Evolutionary conservation across 176 grass and related monocot species (phyloP), one percentile per base, ranked within the genome.

Genomic region (Triticum monococcum): DNA sequence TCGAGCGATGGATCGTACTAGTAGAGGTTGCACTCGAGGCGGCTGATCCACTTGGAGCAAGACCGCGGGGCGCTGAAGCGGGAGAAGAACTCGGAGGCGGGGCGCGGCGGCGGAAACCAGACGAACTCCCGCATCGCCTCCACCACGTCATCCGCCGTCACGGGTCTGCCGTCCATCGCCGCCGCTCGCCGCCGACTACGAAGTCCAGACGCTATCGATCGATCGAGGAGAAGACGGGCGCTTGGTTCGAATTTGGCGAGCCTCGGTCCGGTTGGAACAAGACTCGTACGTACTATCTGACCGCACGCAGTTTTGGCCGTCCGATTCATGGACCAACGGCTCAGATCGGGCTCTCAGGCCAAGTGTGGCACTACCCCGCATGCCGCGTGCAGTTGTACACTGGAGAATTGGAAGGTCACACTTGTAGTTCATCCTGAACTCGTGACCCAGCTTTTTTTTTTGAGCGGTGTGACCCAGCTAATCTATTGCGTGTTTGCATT

Each of bases 21-120:
- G 94, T 96, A 99, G 65, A 99, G 90, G 79, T 96, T 99, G 94
- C 97, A 99, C 83, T 99, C 96, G 87, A 99, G 88, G 92, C 97
- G 94, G 85, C 92, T 99, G 72, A 85, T 99, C 97, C 94, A 99
- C 85, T 94, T 99, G 89, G 92, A 96, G 86, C 94, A 96, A 87
- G 97, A 99, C 81, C 94, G 88, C 4, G 97, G 97, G 73, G 90
- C 62, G 81, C 94, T 96, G 92, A 99, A 99, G 65, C 94, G 94
- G 77, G 97, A 95, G 85, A 99, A 99, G 94, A 99, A 99, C 90
- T 99, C 94, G 71, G 90, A 80, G 3, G 96, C 57, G 22, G 97
- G 90, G 64, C 97, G 97, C 70, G 97, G 97, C 66, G 92, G 97
- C 64, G 90, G 87, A 9, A 94, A 96, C 97, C 94, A 99, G 75